Evolutionary conservation across 2,329 filamentous ascomycete species (phyloP).

Genomic region (Ilyonectria mors-panacis): DNA sequence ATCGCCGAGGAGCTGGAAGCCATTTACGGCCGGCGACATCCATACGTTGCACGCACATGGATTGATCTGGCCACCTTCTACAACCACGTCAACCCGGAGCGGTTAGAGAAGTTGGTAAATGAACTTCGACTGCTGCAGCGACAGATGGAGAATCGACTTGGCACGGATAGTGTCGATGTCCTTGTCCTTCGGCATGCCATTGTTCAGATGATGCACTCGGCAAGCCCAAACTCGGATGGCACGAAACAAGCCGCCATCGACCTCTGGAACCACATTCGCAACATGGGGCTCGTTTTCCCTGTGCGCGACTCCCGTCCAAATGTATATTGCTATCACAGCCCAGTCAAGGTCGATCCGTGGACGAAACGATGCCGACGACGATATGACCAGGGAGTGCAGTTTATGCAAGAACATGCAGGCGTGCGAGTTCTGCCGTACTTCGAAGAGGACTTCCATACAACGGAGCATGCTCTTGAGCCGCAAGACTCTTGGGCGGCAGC

Average conservation of each 20-base stretch:
- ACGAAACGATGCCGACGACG: conserved; percentile 60
- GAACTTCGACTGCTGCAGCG: conserved; percentile 56
- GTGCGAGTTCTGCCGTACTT: conserved; percentile 59
- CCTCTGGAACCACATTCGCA: conserved; percentile 56
- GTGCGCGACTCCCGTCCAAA: conserved; percentile 57
- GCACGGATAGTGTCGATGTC: conserved; percentile 53
- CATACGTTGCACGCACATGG: conserved; percentile 61
- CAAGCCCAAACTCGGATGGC: conserved; percentile 52
- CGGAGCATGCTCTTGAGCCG: conserved; percentile 56
- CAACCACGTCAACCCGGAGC: conserved; percentile 54
- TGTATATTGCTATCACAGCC: conserved; percentile 60
- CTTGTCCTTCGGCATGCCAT: conserved; percentile 59
- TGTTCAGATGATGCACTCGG: conserved; percentile 57
- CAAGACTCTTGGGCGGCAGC: conserved; percentile 57
- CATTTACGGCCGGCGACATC: conserved; percentile 60
- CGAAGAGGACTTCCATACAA: conserved; percentile 61
- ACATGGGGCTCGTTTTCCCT: conserved; percentile 53
- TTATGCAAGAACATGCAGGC: conserved; percentile 57
- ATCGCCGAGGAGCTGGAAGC: conserved; percentile 62
- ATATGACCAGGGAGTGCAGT: conserved; percentile 56
- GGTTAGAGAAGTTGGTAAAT: conserved; percentile 54
- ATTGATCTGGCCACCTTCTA: conserved; percentile 59
- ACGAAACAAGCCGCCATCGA: conserved; percentile 56
- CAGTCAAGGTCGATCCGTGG: conserved; percentile 61
- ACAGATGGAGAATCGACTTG: conserved; percentile 55